phyloP scores from a whole-genome alignment of 495 filamentous ascomycete species.

The Aspergillus egyptiacus region DNA sequence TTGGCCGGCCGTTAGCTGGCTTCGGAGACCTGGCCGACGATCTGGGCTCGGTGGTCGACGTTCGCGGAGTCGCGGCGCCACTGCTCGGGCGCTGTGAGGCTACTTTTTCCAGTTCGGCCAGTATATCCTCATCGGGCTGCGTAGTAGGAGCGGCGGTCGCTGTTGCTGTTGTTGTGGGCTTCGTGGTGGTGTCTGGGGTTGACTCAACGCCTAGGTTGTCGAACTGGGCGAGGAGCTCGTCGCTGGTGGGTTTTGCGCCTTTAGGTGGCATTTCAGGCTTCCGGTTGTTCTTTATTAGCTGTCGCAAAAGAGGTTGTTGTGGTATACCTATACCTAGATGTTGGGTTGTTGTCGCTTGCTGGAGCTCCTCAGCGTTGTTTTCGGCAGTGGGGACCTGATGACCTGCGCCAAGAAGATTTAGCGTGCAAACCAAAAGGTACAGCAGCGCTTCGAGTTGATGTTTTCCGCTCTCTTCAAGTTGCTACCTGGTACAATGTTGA shows the following conservation, averaged over 20 bases:
- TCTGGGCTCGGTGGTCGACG: conserved; percentile 51
- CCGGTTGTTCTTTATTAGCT: conserved; percentile 1
- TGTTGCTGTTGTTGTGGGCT: conserved; percentile 31
- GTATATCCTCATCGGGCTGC: conserved; percentile 57
- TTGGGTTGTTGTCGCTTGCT: conserved; percentile 10
- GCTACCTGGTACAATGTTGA: no score
- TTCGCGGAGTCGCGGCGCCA: conserved; percentile 76
- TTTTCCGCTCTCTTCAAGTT: no score
- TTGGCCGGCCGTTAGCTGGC: conserved; percentile 48
- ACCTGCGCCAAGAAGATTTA: conserved; percentile 24
- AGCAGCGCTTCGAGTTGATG: background rate
- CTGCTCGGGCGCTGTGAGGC: conserved; percentile 59
- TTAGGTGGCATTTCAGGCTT: conserved; percentile 36
- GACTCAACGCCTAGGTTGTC: conserved; percentile 59
- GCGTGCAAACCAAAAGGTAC: conserved; percentile 7
- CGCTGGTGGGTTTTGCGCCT: conserved; percentile 57
- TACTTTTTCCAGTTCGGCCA: conserved; percentile 81
- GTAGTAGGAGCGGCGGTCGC: conserved; percentile 41
- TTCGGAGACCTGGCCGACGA: conserved; percentile 51
- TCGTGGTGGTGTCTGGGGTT: conserved; percentile 29
- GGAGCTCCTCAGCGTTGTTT: conserved; percentile 1
- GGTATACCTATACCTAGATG: background rate
- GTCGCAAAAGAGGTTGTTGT: background rate
- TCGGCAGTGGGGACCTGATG: conserved; percentile 22
- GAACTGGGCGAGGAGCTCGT: conserved; percentile 80